phyloP scores from a whole-genome alignment of 2,329 filamentous ascomycete species.

The Fusarium odoratissimum region DNA sequence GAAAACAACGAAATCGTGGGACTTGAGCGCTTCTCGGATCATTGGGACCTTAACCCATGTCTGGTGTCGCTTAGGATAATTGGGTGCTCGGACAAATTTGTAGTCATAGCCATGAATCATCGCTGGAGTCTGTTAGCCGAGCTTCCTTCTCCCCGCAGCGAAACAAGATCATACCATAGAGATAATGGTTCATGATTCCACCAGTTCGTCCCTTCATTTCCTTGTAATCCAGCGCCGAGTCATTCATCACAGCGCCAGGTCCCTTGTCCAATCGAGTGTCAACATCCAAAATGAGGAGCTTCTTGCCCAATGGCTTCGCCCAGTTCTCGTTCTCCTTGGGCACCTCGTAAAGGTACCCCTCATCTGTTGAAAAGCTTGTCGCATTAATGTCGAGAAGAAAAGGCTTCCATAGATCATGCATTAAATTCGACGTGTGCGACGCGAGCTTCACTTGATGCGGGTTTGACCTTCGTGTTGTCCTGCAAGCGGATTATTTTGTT shows the following conservation, averaged over 20 bases:
- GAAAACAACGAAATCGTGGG: conserved; percentile 57
- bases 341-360: conserved; percentile 33
- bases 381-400: conserved; percentile 31
- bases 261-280: conserved; percentile 28
- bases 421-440: conserved; percentile 14
- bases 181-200: conserved; percentile 38
- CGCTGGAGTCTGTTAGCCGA: conserved; percentile 17
- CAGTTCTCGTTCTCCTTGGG: conserved; percentile 12
- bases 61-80: conserved; percentile 54
- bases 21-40: conserved; percentile 52
- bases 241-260: conserved; percentile 30
- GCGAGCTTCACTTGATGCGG: neutral
- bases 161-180: conserved; percentile 26
- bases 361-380: neutral
- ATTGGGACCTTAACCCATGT: conserved; percentile 60
- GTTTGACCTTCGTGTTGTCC: neutral
- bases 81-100: conserved; percentile 57
- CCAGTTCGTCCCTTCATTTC: conserved; percentile 35
- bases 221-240: conserved; percentile 10
- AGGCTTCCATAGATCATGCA: conserved; percentile 29
- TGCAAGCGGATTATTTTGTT: neutral
- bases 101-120: conserved; percentile 62
- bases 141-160: neutral
- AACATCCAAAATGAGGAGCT: conserved; percentile 38
- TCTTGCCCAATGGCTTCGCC: conserved; percentile 31